These are phyloP conservation scores for Aureobasidium sp. DNA, from an alignment of 2,329 filamentous ascomycete genomes.

Conservation along the genomic window DNA sequence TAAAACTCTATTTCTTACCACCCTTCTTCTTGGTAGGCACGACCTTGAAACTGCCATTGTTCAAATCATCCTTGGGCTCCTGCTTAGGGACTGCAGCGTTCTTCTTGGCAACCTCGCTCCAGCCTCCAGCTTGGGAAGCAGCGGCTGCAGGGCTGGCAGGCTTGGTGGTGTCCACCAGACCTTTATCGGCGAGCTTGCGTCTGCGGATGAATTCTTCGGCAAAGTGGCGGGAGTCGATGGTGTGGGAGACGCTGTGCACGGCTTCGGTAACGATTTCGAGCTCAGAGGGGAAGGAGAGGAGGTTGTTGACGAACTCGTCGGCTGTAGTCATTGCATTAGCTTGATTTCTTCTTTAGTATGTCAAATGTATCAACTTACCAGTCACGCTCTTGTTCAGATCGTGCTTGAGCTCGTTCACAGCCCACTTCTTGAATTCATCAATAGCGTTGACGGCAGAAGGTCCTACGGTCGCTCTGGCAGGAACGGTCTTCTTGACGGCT, in stretches of 20 bases:
- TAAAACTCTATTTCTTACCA: constrained; percentile 28
- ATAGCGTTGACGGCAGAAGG: constrained; percentile 56
- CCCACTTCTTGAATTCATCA: constrained; percentile 94
- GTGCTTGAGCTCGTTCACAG: constrained; percentile 67
- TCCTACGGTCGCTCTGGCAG: constrained; percentile 49
- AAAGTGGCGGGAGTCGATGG: constrained; percentile 88
- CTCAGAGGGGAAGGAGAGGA: constrained; percentile 70
- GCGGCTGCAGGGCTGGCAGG: constrained; percentile 45
- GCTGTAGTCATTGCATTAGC: constrained; percentile 41
- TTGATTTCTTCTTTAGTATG: neutral
- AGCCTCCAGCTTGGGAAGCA: constrained; percentile 56
- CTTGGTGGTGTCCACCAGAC: constrained; percentile 62
- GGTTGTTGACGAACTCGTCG: constrained; percentile 69
- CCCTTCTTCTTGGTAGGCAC: constrained; percentile 89
- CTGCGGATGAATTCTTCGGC: constrained; percentile 90
- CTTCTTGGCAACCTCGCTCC: constrained; percentile 98
- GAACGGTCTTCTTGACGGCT: constrained; percentile 24
- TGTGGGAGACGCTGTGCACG: constrained; percentile 78
- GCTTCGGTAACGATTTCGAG: constrained; percentile 79
- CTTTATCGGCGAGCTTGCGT: constrained; percentile 88
- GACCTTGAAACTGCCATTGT: constrained; percentile 72
- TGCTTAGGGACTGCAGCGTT: constrained; percentile 25
- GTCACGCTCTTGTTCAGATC: constrained; percentile 63
- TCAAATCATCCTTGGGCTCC: constrained; percentile 36
- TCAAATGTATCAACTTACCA: constrained; percentile 23